Percentiles rank a stretch among this genome's conserved stretches.
Evolutionary conservation across 2,329 filamentous ascomycete genomes (phyloP).

Genomic region (Monilinia fructigena): DNA sequence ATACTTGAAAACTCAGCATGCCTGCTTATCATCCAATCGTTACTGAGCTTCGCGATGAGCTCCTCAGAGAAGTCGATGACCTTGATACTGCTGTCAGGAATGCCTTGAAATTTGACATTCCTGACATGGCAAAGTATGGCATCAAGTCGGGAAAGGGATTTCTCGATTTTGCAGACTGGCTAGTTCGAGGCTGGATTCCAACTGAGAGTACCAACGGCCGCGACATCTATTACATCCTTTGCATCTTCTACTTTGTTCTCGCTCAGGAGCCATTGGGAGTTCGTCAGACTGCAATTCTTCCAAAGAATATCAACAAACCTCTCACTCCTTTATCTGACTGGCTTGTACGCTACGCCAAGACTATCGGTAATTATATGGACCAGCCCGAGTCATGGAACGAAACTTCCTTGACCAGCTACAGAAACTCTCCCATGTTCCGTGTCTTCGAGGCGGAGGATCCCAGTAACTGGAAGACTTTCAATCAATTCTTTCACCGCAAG

Average conservation of each 20-base stretch:
- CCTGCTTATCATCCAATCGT: constrained; percentile 8
- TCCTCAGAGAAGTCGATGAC: constrained; percentile 18
- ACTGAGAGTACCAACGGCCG: constrained; percentile 41
- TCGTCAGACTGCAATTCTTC: constrained; percentile 39
- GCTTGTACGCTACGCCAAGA: constrained; percentile 43
- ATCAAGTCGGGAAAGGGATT: constrained; percentile 12
- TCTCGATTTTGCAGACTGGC: constrained; percentile 19
- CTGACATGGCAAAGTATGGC: constrained; percentile 13
- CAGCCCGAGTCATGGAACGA: constrained; percentile 40
- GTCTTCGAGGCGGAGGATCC: constrained; percentile 41
- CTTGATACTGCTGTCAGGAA: constrained; percentile 20
- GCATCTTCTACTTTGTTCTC: constrained; percentile 46
- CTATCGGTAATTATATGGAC: constrained; percentile 43
- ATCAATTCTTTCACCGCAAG: constrained; percentile 44
- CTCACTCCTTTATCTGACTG: constrained; percentile 43
- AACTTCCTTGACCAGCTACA: constrained; percentile 40
- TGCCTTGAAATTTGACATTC: constrained; percentile 11
- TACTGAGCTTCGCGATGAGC: constrained; percentile 10
- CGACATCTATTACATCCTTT: constrained; percentile 43
- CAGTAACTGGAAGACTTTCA: constrained; percentile 43
- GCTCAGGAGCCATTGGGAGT: constrained; percentile 39
- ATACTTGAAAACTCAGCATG: neutral
- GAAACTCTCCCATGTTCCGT: constrained; percentile 39
- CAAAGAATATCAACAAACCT: constrained; percentile 35
- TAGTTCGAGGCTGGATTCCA: constrained; percentile 41